phyloP scores from a whole-genome alignment of 768 basidiomycete species.

The Nidularia pulvinata region DNA sequence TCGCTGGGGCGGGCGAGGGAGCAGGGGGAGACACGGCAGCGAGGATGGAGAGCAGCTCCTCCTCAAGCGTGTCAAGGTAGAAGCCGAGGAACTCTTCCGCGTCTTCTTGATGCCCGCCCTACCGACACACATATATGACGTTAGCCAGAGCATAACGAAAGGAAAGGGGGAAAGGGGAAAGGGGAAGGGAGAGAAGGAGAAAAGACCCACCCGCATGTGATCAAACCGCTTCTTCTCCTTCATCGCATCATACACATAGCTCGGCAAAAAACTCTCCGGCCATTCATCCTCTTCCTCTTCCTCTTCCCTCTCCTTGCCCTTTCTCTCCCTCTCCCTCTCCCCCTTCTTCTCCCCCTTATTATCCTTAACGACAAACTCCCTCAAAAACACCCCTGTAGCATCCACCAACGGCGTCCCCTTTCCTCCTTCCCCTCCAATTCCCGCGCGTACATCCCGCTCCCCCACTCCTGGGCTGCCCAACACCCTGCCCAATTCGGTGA shows the following conservation, averaged over 20 bases:
- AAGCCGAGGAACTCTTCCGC: slow-evolving; percentile 99
- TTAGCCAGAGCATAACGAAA: no score
- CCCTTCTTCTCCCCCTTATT: slow-evolving; percentile 19
- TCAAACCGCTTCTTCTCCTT: slow-evolving; percentile 94
- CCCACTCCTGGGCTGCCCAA: slow-evolving; percentile 21
- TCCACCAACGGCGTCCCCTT: slow-evolving; percentile 56
- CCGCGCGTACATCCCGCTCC: slow-evolving; percentile 19
- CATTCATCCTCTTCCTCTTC: slow-evolving; percentile 44
- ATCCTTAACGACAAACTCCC: slow-evolving; percentile 59
- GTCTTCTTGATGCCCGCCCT: slow-evolving; percentile 96
- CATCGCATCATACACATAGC: slow-evolving; percentile 89
- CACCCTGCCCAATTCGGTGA: slow-evolving; percentile 67
- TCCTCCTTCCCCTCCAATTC: slow-evolving; percentile 20
- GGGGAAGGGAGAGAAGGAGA: slow-evolving; percentile 1
- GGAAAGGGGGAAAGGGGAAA: no score
- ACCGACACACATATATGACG: no score
- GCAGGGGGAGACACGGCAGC: slow-evolving; percentile 45
- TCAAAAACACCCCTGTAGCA: slow-evolving; percentile 73
- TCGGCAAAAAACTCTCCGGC: slow-evolving; percentile 68
- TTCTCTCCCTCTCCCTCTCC: slow-evolving; percentile 5
- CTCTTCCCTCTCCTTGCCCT: slow-evolving; percentile 14
- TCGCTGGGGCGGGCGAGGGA: slow-evolving; percentile 15
- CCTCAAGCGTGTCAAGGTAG: slow-evolving; percentile 92
- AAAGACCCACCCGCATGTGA: slow-evolving; percentile 75
- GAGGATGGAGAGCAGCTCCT: slow-evolving; percentile 78